Evolutionary conservation across 2,329 filamentous ascomycete species (phyloP).

Genomic region (Claviceps paspali): DNA sequence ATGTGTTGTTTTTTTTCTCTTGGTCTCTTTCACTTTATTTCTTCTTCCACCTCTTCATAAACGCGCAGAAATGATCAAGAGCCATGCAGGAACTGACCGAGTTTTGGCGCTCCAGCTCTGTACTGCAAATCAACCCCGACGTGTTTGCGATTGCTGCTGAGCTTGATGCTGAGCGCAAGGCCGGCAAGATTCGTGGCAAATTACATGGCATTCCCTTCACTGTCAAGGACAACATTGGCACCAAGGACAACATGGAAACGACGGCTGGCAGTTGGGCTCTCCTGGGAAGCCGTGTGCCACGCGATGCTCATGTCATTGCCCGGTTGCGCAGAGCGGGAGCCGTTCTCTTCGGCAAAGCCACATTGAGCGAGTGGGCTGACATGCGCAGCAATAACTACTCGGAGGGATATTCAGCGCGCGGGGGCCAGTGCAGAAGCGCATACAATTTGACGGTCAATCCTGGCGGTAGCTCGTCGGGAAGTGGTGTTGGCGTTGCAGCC

Average conservation of each 20-base stretch:
- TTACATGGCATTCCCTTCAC: slow-evolving; percentile 64
- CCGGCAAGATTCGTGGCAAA: slow-evolving; percentile 42
- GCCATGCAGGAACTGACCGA: not conserved
- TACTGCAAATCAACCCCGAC: slow-evolving; percentile 57
- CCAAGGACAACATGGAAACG: slow-evolving; percentile 56
- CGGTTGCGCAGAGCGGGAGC: slow-evolving; percentile 50
- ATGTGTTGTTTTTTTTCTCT: too few species aligned
- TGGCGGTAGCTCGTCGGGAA: slow-evolving; percentile 53
- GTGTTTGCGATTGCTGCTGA: slow-evolving; percentile 42
- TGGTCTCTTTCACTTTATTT: too few species aligned
- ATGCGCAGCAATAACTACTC: slow-evolving; percentile 54
- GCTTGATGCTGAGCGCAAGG: slow-evolving; percentile 43
- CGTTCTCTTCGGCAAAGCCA: slow-evolving; percentile 55
- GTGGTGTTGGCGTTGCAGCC: slow-evolving; percentile 46
- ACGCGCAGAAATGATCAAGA: not conserved
- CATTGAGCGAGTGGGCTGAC: slow-evolving; percentile 59
- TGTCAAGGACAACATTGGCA: slow-evolving; percentile 60
- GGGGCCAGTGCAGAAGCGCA: slow-evolving; percentile 47
- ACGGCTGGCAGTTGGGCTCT: slow-evolving; percentile 57
- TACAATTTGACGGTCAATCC: slow-evolving; percentile 57
- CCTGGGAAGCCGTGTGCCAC: slow-evolving; percentile 47
- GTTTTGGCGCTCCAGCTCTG: slow-evolving; percentile 24
- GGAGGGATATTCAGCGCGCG: slow-evolving; percentile 49
- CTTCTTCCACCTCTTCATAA: not conserved
- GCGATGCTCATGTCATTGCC: slow-evolving; percentile 50